Conservation (phyloP, 441 rosid species). For the Omphalea diandra region DNA sequence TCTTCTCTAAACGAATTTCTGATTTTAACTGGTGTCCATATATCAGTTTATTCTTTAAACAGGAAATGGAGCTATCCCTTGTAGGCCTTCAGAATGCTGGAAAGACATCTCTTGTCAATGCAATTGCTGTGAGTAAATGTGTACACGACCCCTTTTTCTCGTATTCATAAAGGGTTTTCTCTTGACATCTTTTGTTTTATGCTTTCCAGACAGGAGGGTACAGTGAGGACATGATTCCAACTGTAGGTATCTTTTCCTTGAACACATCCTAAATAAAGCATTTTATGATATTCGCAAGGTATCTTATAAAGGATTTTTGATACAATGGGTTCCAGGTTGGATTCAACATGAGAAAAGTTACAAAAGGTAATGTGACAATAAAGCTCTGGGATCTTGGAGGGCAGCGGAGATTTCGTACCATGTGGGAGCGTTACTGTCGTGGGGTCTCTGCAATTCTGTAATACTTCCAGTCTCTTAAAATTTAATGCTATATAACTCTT, state of each 20-base stretch:
- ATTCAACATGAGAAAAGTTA: conserved; percentile 94
- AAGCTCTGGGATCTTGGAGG: conserved; percentile 99
- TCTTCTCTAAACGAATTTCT: too few relatives aligned
- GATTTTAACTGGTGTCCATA: conserved; percentile 19
- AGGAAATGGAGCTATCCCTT: conserved; percentile 95
- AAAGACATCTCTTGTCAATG: conserved; percentile 92
- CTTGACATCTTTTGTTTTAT: conserved; percentile 27
- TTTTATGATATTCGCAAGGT: conserved; percentile 7
- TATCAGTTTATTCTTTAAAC: conserved; percentile 84
- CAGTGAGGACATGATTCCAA: conserved; percentile 98
- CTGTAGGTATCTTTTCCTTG: conserved; percentile 51
- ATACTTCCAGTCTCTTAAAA: conserved; percentile 14
- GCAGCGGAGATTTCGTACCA: conserved; percentile 90
- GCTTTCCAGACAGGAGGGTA: conserved; percentile 80
- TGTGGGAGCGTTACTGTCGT: conserved; percentile 99
- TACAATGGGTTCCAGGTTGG: conserved; percentile 57
- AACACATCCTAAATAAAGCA: conserved; percentile 10
- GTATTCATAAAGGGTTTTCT: background rate
- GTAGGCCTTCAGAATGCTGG: conserved; percentile 99
- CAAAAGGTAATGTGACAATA: conserved; percentile 96
- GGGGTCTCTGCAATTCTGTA: conserved; percentile 97
- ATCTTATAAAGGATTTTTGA: background rate
- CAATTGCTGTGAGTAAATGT: conserved; percentile 71
- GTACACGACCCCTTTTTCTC: background rate
- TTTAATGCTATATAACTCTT: background rate